Evolutionary conservation across 2,329 filamentous ascomycete genomes (phyloP), one percentile per base, ranked within the genome.

Genomic region (Penicillium decumbens): DNA sequence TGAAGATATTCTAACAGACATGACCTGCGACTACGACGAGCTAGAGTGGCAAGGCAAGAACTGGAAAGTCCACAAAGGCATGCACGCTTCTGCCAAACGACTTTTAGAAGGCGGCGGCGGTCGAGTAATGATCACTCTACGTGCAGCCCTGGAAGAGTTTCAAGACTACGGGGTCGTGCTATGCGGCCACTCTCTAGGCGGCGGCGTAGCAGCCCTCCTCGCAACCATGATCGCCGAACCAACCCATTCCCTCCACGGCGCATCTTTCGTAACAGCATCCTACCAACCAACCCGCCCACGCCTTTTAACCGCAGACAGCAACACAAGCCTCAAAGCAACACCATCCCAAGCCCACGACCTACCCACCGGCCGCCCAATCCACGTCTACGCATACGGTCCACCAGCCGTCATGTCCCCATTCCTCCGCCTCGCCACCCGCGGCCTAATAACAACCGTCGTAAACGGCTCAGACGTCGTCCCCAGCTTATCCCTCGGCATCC

Each of bases 321-420:
- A 62, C 23, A 45, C 60, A 50, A 55, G 50, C 54, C 46, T 50
- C 38, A 9, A 47, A 49, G 18, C n/a, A 41, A 49, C 50, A 55
- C 59, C 43, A 47, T 57, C 55, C 48, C 48, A 46, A 10, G 47
- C 57, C 25, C 69, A 82, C 28, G 77, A 75, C 15, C 75, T 90
- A 0, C 87, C 87, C 0, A 60, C 83, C 0, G 82, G 83, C 13
- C 79, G 87, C 0, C 83, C 85, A 3, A 85, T 90, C 18, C 87
- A 91, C 59, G 87, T 89, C 10, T 91, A 88, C 64, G 84, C 87
- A 6, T 91, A 89, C 64, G 87, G 87, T 0, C 83, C 87, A 1
- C 86, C 87, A 0, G 81, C 85, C 0, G 85, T 84, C 12, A 82
- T 90, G 78, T 88, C 85, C 0, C 77, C 84, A 0, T 80, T 83